These are phyloP conservation scores for Picocystis salinarum DNA, from an alignment of 139 green algal species.

Conservation along the genomic window DNA sequence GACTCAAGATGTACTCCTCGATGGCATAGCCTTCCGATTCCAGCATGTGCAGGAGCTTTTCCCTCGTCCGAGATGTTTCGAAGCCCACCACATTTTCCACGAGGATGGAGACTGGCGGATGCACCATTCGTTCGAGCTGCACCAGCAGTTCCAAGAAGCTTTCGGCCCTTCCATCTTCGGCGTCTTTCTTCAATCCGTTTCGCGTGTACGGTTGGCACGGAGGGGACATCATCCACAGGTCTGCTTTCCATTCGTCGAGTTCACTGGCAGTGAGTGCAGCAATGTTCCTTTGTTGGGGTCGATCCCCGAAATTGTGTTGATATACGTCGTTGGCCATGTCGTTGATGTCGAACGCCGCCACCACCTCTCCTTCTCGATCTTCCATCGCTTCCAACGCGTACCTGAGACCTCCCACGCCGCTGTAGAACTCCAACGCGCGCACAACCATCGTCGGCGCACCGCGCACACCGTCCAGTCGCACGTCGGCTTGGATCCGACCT, in stretches of 20 bases:
- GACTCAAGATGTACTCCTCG: slow-evolving; percentile 45
- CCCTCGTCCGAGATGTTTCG: slow-evolving; percentile 15
- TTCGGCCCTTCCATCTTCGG: slow-evolving; percentile 22
- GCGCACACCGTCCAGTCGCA: background rate
- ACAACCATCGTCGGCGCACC: too few species aligned
- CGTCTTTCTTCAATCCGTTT: slow-evolving; percentile 28
- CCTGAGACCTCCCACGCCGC: slow-evolving; percentile 30
- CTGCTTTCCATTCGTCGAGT: slow-evolving; percentile 23
- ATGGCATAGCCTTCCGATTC: slow-evolving; percentile 9
- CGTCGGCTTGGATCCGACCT: background rate
- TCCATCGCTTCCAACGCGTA: slow-evolving; percentile 6
- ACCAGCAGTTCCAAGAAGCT: slow-evolving; percentile 35
- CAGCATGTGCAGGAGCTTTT: slow-evolving; percentile 7
- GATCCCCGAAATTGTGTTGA: slow-evolving; percentile 33
- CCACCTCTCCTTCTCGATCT: slow-evolving; percentile 10
- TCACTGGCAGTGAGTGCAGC: slow-evolving; percentile 14
- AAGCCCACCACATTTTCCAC: slow-evolving; percentile 72
- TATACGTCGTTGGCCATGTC: slow-evolving; percentile 49
- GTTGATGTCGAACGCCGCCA: slow-evolving; percentile 53
- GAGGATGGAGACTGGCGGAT: slow-evolving; percentile 28
- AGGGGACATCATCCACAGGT: slow-evolving; percentile 50
- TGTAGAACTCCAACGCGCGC: slow-evolving; percentile 56
- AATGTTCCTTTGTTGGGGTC: slow-evolving; percentile 30
- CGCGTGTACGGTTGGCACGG: slow-evolving; percentile 69
- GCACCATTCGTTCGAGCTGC: slow-evolving; percentile 4